Base-by-base conservation (phyloP, 164 flowering plant species). In the Magnolia kwangsiensis region DNA sequence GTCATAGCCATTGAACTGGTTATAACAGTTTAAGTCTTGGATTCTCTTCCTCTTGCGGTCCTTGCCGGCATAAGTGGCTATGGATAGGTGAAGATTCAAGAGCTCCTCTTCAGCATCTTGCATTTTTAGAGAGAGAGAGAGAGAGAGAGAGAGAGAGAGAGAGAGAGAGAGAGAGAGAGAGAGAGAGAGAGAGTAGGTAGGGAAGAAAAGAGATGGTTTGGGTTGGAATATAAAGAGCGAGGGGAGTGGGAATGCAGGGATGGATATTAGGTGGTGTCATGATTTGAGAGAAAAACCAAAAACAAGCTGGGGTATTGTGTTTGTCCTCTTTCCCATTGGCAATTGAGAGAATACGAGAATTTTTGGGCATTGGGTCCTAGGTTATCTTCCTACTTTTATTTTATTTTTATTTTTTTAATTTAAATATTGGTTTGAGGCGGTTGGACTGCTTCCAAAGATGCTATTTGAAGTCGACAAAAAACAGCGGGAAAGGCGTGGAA, bases 71-170 rank as follows among this genome's bases (percentile, higher is more conserved):
- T 63, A 64, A 1, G 82, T 27, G 27, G 78, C 84, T 16, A 83
- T 70, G 21, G 90, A 83, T 13, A 90, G 88, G 63, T 82, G 81
- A 2, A 90, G 89, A 75, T 76, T 83, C 76, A 89, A 76, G 64
- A 85, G 81, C 76, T 84, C 85, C 8, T 89, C 88, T 29, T 86
- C 85, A 24, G 9, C 64, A 7, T 73, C 85, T 78, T 81, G 85
- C 88, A 85, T 87, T 29, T 16, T 68, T 0, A 21, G 37, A 31
- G 24, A 23, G 24, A 23, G 24, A n/a, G n/a, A n/a, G 24, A 27
- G 18, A 13, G 51, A 61, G 68, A 37, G n/a, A 10, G 66, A 29
- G 37, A 10, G n/a, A 24, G 23, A 67, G 55, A 3, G 14, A 55
- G 27, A 49, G 3, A 58, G 18, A 20, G 55, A 31, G 19, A 8